Percentiles rank a stretch among this genome's conserved stretches.
phyloP scores from a whole-genome alignment of 768 basidiomycete species.

The Boletellus ananas region DNA sequence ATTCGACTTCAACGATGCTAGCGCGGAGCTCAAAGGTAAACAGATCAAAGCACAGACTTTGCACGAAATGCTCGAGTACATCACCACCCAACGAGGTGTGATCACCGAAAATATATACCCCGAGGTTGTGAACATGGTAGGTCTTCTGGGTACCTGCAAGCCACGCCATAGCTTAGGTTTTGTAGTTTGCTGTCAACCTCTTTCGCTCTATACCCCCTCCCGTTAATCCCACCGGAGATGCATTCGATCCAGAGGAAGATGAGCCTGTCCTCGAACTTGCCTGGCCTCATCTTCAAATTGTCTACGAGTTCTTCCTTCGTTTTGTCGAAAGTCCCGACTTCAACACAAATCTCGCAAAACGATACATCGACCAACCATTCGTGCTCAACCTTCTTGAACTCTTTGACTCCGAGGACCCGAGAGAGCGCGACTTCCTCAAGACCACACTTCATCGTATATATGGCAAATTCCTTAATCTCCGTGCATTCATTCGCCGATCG shows the following conservation, averaged over 20 bases:
- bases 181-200: slow-evolving; percentile 93
- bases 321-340: slow-evolving; percentile 98
- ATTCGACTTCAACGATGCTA: slow-evolving; percentile 99
- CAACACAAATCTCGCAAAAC: slow-evolving; percentile 96
- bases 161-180: slow-evolving; percentile 6
- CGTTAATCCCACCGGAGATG: slow-evolving; percentile 96
- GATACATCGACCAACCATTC: slow-evolving; percentile 94
- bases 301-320: slow-evolving; percentile 99
- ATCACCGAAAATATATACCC: slow-evolving; percentile 98
- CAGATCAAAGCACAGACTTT: slow-evolving; percentile 98
- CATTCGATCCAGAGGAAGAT: slow-evolving; percentile 99
- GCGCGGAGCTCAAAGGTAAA: slow-evolving; percentile 92
- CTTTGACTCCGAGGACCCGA: slow-evolving; percentile 97
- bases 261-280: slow-evolving; percentile 98
- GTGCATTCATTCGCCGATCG: slow-evolving; percentile 96
- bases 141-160: slow-evolving; percentile 23
- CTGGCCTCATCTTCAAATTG: slow-evolving; percentile 99
- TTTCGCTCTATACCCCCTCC: slow-evolving; percentile 99
- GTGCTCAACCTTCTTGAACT: slow-evolving; percentile 95
- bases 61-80: slow-evolving; percentile 98
- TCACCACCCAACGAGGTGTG: slow-evolving; percentile 92
- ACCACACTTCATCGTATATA: slow-evolving; percentile 99
- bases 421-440: slow-evolving; percentile 98
- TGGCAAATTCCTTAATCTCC: slow-evolving; percentile 97
- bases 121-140: slow-evolving; percentile 96